These are phyloP conservation scores for Calonectria leucothoes DNA, from an alignment of 2,329 filamentous ascomycete genomes.

Conservation along the genomic window DNA sequence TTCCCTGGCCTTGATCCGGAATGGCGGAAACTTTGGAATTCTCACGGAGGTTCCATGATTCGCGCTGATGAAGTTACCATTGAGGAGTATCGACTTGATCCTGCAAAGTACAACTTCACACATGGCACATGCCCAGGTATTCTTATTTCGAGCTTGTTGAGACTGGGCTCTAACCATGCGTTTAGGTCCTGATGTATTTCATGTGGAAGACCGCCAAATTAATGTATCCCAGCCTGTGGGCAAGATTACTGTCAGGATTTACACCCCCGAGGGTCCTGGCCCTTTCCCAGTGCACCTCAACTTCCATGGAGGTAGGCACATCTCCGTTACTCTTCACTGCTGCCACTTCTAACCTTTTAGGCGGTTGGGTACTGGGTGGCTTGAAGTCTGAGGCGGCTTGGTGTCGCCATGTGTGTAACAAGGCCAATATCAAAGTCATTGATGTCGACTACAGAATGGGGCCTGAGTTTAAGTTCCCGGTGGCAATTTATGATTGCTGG, in stretches of 20 bases:
- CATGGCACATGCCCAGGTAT: conserved; percentile 41
- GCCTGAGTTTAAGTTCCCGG: conserved; percentile 39
- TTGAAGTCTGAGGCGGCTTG: conserved; percentile 40
- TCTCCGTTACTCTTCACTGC: accelerated
- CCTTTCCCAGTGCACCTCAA: conserved; percentile 42
- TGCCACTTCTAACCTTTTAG: conserved; percentile 2
- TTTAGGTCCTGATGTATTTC: conserved; percentile 21
- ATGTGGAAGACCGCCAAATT: conserved; percentile 30
- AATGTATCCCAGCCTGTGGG: conserved; percentile 40
- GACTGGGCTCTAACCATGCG: background rate
- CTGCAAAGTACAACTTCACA: conserved; percentile 44
- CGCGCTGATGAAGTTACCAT: conserved; percentile 43
- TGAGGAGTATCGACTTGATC: conserved; percentile 40
- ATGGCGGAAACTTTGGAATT: conserved; percentile 44
- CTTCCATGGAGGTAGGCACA: conserved; percentile 37
- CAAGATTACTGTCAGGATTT: conserved; percentile 38
- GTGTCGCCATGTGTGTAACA: conserved; percentile 43
- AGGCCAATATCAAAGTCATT: conserved; percentile 40
- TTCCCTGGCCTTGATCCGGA: conserved; percentile 40
- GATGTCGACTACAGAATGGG: conserved; percentile 45
- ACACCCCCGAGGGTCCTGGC: conserved; percentile 40
- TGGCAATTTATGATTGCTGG: conserved; percentile 41
- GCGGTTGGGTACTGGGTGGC: conserved; percentile 41
- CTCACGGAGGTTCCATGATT: conserved; percentile 40
- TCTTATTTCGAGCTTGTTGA: background rate